These are phyloP conservation scores for Mycena galericulata DNA, from an alignment of 768 basidiomycete genomes.

Conservation along the genomic window DNA sequence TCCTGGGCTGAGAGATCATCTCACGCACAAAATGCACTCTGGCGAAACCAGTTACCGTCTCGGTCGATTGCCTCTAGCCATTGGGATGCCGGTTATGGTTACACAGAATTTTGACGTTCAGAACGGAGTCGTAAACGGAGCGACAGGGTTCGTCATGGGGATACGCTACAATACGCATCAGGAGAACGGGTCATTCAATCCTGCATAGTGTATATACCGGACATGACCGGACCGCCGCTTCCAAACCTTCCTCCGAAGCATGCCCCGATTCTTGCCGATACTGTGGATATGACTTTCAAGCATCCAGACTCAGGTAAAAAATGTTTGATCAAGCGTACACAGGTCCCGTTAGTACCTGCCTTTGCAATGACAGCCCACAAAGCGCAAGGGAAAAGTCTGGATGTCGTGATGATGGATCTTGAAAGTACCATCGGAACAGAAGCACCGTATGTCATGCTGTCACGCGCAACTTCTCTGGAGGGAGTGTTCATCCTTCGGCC, in stretches of 20 bases:
- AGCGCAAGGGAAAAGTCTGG: slow-evolving; percentile 11
- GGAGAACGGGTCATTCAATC: background rate
- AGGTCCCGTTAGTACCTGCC: slow-evolving; percentile 4
- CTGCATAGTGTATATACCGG: slow-evolving; percentile 3
- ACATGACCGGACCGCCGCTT: background rate
- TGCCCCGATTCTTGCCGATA: background rate
- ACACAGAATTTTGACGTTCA: too few species aligned
- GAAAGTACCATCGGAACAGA: slow-evolving; percentile 7
- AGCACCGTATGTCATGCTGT: slow-evolving; percentile 15
- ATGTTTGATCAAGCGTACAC: background rate
- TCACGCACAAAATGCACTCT: slow-evolving; percentile 34
- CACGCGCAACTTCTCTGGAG: slow-evolving; percentile 1
- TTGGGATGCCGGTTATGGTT: too few species aligned
- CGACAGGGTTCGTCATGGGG: background rate
- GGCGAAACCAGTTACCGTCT: too few species aligned
- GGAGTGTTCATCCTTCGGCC: slow-evolving; percentile 2
- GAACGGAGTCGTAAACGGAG: slow-evolving; percentile 36
- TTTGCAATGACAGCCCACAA: slow-evolving; percentile 17
- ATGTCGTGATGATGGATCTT: background rate
- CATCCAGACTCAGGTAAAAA: slow-evolving; percentile 3
- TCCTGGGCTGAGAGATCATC: slow-evolving; percentile 23
- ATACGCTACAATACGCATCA: slow-evolving; percentile 2
- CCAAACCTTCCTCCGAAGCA: slow-evolving; percentile 6
- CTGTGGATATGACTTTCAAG: background rate
- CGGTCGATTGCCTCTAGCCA: too few species aligned